These are phyloP conservation scores for Lagerstroemia speciosa DNA, from an alignment of 345 rosid species.

Conservation along the genomic window DNA sequence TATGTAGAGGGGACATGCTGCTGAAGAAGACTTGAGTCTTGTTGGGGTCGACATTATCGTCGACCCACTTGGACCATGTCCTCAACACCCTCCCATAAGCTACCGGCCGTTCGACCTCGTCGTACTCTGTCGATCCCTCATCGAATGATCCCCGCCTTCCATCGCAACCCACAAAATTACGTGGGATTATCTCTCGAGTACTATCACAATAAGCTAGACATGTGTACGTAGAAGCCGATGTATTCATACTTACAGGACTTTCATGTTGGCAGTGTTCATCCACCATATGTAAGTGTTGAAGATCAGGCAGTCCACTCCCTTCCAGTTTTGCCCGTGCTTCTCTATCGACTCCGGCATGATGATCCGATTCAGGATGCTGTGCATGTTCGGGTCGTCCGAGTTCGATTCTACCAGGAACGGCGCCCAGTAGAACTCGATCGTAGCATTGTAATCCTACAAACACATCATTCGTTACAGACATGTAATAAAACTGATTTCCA, in stretches of 20 bases:
- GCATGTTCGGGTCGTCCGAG: slow-evolving; percentile 71
- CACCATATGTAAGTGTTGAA: slow-evolving; percentile 96
- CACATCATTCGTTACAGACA: background rate
- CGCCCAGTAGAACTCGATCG: slow-evolving; percentile 96
- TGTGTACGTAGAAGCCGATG: too few relatives aligned
- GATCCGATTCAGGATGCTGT: slow-evolving; percentile 63
- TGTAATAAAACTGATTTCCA: too few relatives aligned
- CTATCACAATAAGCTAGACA: too few relatives aligned
- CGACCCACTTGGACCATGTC: slow-evolving; percentile 69
- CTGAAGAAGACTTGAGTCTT: slow-evolving; percentile 62
- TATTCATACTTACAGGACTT: slow-evolving; percentile 38
- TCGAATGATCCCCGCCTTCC: slow-evolving; percentile 42
- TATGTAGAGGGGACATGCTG: slow-evolving; percentile 73
- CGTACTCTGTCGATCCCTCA: slow-evolving; percentile 39
- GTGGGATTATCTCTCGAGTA: background rate
- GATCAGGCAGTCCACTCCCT: slow-evolving; percentile 64
- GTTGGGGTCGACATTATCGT: slow-evolving; percentile 48
- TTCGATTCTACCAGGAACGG: slow-evolving; percentile 92
- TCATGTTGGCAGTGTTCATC: slow-evolving; percentile 82
- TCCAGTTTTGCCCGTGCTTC: slow-evolving; percentile 75
- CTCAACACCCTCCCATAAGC: slow-evolving; percentile 46
- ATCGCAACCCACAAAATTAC: too few relatives aligned
- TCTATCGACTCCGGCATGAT: slow-evolving; percentile 80
- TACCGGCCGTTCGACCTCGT: slow-evolving; percentile 32
- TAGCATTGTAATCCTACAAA: slow-evolving; percentile 69